Percentiles rank a stretch among this genome's conserved stretches.
phyloP scores from a whole-genome alignment of 164 flowering plant genomes.

The Tinospora cordifolia region DNA sequence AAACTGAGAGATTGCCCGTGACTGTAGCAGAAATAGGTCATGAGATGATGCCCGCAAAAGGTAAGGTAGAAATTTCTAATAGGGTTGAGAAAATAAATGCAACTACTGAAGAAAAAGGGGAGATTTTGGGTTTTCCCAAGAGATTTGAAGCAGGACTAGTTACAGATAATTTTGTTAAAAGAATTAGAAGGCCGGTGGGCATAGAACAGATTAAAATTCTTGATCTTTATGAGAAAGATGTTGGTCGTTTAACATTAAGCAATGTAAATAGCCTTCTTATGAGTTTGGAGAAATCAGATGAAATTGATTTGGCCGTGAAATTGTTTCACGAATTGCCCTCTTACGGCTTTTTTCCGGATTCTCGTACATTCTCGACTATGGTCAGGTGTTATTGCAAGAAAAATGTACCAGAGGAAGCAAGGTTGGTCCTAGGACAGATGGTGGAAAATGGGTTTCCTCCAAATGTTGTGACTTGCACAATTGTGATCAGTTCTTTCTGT shows the following conservation, averaged over 20 bases:
- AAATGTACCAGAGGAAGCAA: slow-evolving; percentile 39
- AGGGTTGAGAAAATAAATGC: neutral
- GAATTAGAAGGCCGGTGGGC: slow-evolving; percentile 21
- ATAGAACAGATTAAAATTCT: slow-evolving; percentile 17
- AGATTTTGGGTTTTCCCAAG: slow-evolving; percentile 5
- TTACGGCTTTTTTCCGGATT: slow-evolving; percentile 36
- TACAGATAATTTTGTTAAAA: slow-evolving; percentile 15
- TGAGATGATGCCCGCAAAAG: neutral
- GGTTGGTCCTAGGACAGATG: slow-evolving; percentile 39
- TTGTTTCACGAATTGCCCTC: slow-evolving; percentile 28
- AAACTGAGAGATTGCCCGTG: slow-evolving; percentile 6
- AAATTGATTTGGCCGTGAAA: slow-evolving; percentile 40
- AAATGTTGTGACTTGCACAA: slow-evolving; percentile 43
- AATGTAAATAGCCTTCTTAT: slow-evolving; percentile 41
- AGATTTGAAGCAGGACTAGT: slow-evolving; percentile 13
- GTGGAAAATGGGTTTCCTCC: slow-evolving; percentile 47
- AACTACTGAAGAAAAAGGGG: slow-evolving; percentile 11
- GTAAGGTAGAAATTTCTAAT: neutral
- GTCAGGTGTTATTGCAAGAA: slow-evolving; percentile 43
- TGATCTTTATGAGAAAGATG: slow-evolving; percentile 15
- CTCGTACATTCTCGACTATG: slow-evolving; percentile 43
- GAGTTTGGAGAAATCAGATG: slow-evolving; percentile 36
- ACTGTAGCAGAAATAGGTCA: neutral
- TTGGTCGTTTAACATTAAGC: slow-evolving; percentile 15
- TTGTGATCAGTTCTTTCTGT: slow-evolving; percentile 48